Base-by-base conservation (phyloP, 768 basidiomycete species). In the Lyophyllum decastes region DNA sequence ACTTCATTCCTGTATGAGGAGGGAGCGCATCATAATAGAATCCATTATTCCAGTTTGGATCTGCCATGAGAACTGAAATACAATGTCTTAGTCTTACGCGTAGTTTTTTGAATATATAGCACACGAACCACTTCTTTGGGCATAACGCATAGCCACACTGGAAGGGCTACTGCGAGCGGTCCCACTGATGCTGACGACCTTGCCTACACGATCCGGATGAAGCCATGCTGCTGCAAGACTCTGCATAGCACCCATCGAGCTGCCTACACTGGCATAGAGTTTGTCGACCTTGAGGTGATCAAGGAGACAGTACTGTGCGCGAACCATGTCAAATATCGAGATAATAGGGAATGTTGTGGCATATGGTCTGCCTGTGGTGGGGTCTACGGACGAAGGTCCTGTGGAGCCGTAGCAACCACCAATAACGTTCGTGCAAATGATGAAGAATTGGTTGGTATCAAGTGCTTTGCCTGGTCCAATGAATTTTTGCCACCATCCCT, bases 401-500 rank as follows among this genome's bases (percentile, higher is more conserved):
- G 97, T 98, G 9, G 93, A 92, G 38, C 97, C 97, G 70, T 98
- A 98, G 76, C 97, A 99, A 0, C 97, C 96, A 1, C 95, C 97
- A 41, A 99, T 80, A 55, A 95, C 95, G 72, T 98, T 99, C 10
- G 95, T 92, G 76, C 97, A 99, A 43, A 99, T 85, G 69, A 98
- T 77, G 73, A 92, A 98, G 78, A 90, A 97, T 53, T 86, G 82
- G 67, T 94, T 78, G 6, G 97, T 98, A 78, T 99, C 97, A 41
- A 99, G 79, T 10, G 95, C 86, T 66, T 90, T 94, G 50, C 93
- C 93, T 4, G 96, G 94, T 0, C 97, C 97, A 62, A 99, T 95
- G 74, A 98, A 99, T 66, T 90, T 89, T 74, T 98, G 92, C 97
- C 97, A 99, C 97, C 97, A 99, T 4, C 97, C 96, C 9, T 90